Base-by-base conservation (phyloP, 2,329 filamentous ascomycete species). In the Fusarium temperatum region DNA sequence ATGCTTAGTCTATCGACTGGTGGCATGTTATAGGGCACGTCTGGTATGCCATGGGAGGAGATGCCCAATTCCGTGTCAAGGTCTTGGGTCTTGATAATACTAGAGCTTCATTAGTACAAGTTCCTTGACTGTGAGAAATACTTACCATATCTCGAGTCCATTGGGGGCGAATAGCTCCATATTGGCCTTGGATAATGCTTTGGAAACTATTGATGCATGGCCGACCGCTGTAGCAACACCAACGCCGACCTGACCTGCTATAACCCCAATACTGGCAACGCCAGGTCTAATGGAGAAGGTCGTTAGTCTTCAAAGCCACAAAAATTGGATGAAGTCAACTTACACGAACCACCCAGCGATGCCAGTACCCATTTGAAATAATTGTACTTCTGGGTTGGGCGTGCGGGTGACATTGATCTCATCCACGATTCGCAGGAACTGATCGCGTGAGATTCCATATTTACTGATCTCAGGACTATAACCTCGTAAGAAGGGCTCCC, bases 311-410 rank as follows among this genome's bases (percentile, higher is more conserved):
- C 5, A 11, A 58, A 14, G 8, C 17, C 9, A 13, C 5, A 22
- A 3, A 12, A 20, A 3, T 36, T 1, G 7, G 5, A 15, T 12
- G 2, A 8, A 20, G 12, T n/a, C 30, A 36, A 50, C 56, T 51
- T 51, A 51, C 56, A 58, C 8, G 18, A 58, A 58, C 56, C 56
- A 58, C 5, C 56, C 56, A 14, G 56, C 56, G 36, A 58, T 58
- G 5, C 14, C 18, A 8, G 42, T 32, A 14, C 56, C 32, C 17
- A 15, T 28, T 22, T 58, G 56, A 20, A 58, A 36, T 3, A 58
- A 15, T 26, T 58, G 24, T 32, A 3, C 24, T 26, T 58, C 56
- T 8, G 42, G 56, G 24, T 58, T 58, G 22, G 56, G 56, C 8
- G 24, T 51, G 20, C 56, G 56, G 26, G 24, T 42, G 15, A 58